Evolutionary conservation across 441 rosid species (phyloP).

Genomic region (Gossypium aridum): DNA sequence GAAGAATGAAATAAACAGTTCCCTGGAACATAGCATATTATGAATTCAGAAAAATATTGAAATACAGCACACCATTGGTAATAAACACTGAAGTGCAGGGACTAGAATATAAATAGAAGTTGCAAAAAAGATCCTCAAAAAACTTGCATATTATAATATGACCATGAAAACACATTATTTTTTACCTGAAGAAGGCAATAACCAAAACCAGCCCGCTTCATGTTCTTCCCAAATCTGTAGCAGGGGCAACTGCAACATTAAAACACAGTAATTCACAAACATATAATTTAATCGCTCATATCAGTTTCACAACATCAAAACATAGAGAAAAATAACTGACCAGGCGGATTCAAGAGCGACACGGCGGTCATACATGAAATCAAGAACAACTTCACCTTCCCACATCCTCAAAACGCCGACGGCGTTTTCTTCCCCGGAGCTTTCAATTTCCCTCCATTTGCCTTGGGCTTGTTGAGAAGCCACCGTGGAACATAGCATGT

Average conservation of each 20-base stretch:
- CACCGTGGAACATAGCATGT: slow-evolving; percentile 59
- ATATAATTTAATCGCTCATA: background rate
- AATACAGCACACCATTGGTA: background rate
- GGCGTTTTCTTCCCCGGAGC: slow-evolving; percentile 19
- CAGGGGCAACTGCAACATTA: slow-evolving; percentile 80
- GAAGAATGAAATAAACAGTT: slow-evolving; percentile 47
- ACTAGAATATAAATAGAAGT: background rate
- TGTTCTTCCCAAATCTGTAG: slow-evolving; percentile 84
- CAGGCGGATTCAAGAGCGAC: slow-evolving; percentile 71
- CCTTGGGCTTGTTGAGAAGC: slow-evolving; percentile 89
- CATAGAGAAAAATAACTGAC: slow-evolving; percentile 23
- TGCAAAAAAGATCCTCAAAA: background rate
- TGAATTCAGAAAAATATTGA: background rate
- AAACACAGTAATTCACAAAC: slow-evolving; percentile 14
- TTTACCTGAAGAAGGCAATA: slow-evolving; percentile 77
- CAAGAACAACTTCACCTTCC: slow-evolving; percentile 85
- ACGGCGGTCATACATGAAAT: slow-evolving; percentile 72
- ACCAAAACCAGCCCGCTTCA: slow-evolving; percentile 81
- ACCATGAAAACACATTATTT: background rate
- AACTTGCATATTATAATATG: background rate
- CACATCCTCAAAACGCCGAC: slow-evolving; percentile 84
- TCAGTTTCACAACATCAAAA: background rate
- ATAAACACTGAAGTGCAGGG: background rate
- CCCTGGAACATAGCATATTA: slow-evolving; percentile 43
- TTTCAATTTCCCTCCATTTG: slow-evolving; percentile 45